phyloP scores from a whole-genome alignment of 1,284 basidiomycete species.

The Mycena citricolor region DNA sequence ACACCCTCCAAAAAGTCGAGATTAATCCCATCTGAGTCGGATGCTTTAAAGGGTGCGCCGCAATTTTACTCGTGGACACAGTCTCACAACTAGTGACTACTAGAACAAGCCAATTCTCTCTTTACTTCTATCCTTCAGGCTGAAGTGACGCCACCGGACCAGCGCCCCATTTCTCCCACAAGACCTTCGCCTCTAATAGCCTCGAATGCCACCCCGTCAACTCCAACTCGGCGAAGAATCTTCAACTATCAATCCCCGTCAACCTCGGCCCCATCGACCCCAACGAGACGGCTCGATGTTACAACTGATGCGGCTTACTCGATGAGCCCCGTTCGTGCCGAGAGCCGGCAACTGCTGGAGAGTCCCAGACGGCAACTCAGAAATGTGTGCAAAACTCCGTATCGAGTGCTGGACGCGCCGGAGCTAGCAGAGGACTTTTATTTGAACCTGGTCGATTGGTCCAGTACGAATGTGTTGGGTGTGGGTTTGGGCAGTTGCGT shows the following conservation, averaged over 20 bases:
- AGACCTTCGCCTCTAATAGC: conserved; percentile 41
- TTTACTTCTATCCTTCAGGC: conserved; percentile 73
- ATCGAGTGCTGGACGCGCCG: conserved; percentile 96
- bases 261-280: conserved; percentile 59
- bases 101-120: conserved; percentile 78
- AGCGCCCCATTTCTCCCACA: conserved; percentile 60
- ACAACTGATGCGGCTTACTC: conserved; percentile 86
- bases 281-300: conserved; percentile 64
- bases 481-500: conserved; percentile 92
- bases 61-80: conserved; percentile 1
- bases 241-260: conserved; percentile 38
- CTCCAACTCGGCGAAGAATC: conserved; percentile 55
- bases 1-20: conserved; percentile 65
- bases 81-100: conserved; percentile 5
- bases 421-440: conserved; percentile 98
- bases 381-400: conserved; percentile 91
- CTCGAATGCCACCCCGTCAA: conserved; percentile 57
- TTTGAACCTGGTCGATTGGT: conserved; percentile 98
- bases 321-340: conserved; percentile 85
- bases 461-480: conserved; percentile 89
- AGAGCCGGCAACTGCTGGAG: conserved; percentile 82
- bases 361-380: conserved; percentile 82
- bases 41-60: conserved; percentile 67
- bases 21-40: conserved; percentile 75
- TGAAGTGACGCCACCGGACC: conserved; percentile 72